Evolutionary conservation across 2,329 filamentous ascomycete genomes (phyloP), one percentile per base, ranked within the genome.

Genomic region (Tothia fuscella): DNA sequence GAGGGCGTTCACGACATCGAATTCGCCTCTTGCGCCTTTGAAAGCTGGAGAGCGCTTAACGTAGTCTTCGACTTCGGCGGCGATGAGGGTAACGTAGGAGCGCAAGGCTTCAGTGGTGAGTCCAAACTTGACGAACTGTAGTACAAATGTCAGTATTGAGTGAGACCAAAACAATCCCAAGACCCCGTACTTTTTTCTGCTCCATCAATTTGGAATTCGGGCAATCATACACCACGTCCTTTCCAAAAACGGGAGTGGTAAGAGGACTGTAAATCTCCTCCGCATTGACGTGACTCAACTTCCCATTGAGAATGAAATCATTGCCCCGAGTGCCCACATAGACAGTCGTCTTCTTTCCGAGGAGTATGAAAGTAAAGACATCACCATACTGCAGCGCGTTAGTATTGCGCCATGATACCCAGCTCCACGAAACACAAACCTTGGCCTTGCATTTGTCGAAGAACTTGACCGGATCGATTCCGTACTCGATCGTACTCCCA

Each of bases 121-220:
- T 47, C 80, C 81, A 52, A 81, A 76, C 62, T 88, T 88, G 76
- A 87, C 82, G 56, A 88, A 86, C 80, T 76, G 52, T 19, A 6
- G 25, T 26, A 31, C 20, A n/a, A 26, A 6, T 19, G 33, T 50
- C 22, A 42, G 31, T 31, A 19, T 3, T 45, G 4, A 30, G 24
- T 34, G 17, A 2, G 17, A 6, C 13, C 24, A 14, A 41, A 54
- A 28, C 52, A 48, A 31, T 12, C 28, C 32, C 6, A 21, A 4
- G 1, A 14, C 33, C 35, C 43, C 63, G 48, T 59, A 87, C 83
- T 76, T 89, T 91, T 70, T 93, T 93, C 70, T 93, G 86, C 66
- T 93, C 86, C 86, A 93, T 93, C 56, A 93, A 74, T 65, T 93
- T 93, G 45, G 84, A 71, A 59, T 93, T 93, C 31, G 85, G 84